Conservation (phyloP, 805 yeast genomes). For the Barnettozyma pratensis region DNA sequence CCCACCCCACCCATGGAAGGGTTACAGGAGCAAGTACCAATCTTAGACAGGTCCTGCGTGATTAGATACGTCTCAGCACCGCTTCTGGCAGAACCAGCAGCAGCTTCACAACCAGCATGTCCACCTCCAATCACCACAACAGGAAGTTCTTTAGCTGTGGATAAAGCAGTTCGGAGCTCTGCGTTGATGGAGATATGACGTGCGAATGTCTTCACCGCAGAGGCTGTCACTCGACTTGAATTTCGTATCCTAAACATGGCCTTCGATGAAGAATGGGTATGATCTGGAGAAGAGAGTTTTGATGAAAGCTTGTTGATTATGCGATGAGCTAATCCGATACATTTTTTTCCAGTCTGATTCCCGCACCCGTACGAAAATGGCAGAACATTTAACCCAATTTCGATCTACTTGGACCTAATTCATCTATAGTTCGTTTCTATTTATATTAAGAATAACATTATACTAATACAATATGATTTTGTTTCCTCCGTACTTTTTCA, state of each 20-base stretch:
- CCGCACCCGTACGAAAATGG: neutral
- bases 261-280: no score
- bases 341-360: neutral
- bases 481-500: constrained; percentile 22
- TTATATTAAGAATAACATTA: no score
- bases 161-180: constrained; percentile 15
- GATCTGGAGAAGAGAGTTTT: no score
- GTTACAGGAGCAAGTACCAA: constrained; percentile 95
- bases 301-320: neutral
- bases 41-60: constrained; percentile 68
- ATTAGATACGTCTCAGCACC: constrained; percentile 69
- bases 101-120: constrained; percentile 98
- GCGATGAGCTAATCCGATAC: neutral
- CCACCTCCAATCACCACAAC: constrained; percentile 96
- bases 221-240: no score
- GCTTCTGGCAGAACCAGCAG: constrained; percentile 83
- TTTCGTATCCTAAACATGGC: no score
- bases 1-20: constrained; percentile 99
- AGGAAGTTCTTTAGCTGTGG: constrained; percentile 33
- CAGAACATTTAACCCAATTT: no score
- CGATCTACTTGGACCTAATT: neutral
- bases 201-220: no score
- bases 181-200: constrained; percentile 18
- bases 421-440: no score
- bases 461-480: constrained; percentile 23